Percentiles rank a stretch among this genome's conserved stretches.
Conservation (phyloP, 192 early-diverging fungal genomes). For the Dissophora ornata region DNA sequence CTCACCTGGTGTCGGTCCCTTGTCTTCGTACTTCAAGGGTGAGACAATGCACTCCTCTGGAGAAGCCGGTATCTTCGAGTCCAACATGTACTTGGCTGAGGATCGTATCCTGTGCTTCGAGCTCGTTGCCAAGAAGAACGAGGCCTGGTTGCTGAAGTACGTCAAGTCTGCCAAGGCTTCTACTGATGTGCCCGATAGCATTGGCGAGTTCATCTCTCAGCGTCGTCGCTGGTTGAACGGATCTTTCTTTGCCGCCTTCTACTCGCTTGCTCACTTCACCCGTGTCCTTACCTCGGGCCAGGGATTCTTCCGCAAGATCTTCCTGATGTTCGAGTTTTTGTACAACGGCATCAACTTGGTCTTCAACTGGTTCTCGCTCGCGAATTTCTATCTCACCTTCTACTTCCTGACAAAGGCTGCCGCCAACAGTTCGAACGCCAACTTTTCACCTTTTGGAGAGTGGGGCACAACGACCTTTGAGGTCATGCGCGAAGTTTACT, state of each 20-base stretch:
- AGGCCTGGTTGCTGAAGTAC: slow-evolving; percentile 85
- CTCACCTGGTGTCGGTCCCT: slow-evolving; percentile 66
- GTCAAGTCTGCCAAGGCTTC: slow-evolving; percentile 89
- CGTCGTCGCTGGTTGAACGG: slow-evolving; percentile 95
- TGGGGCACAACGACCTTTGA: slow-evolving; percentile 71
- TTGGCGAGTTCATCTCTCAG: slow-evolving; percentile 92
- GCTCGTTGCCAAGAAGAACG: slow-evolving; percentile 84
- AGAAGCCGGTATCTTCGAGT: slow-evolving; percentile 81
- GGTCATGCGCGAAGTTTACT: slow-evolving; percentile 78
- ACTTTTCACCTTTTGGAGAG: slow-evolving; percentile 65
- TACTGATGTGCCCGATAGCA: slow-evolving; percentile 90
- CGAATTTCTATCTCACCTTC: slow-evolving; percentile 88
- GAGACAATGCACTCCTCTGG: slow-evolving; percentile 83
- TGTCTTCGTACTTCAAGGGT: slow-evolving; percentile 92
- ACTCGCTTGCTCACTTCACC: slow-evolving; percentile 81
- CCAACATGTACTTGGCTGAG: slow-evolving; percentile 92
- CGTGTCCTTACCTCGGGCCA: slow-evolving; percentile 81
- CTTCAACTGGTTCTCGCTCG: slow-evolving; percentile 92
- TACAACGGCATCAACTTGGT: slow-evolving; percentile 86
- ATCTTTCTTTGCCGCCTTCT: slow-evolving; percentile 91
- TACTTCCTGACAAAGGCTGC: slow-evolving; percentile 71
- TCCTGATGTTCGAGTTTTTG: slow-evolving; percentile 79
- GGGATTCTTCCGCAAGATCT: slow-evolving; percentile 73
- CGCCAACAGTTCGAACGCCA: slow-evolving; percentile 50
- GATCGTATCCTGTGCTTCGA: slow-evolving; percentile 97